Conservation (phyloP, 2,329 filamentous ascomycete species). For the Exophiala calicioides region DNA sequence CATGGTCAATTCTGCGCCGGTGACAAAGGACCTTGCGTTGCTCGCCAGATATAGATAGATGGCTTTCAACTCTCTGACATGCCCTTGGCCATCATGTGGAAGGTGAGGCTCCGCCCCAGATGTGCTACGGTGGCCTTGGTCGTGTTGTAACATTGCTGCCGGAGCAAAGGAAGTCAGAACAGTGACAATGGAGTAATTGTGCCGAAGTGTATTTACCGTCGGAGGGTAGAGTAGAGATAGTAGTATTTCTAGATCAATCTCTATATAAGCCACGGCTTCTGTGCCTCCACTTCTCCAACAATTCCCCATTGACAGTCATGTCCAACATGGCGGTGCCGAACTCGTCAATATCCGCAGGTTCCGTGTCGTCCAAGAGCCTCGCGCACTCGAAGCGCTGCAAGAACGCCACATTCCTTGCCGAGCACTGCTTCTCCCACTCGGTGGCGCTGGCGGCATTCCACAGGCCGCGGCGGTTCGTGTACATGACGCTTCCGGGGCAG, state of each 20-base stretch:
- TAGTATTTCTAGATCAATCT: too few species aligned
- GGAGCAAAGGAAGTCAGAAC: too few species aligned
- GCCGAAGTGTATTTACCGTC: too few species aligned
- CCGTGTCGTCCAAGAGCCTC: not conserved
- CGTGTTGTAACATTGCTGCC: too few species aligned
- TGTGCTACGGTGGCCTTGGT: constrained; percentile 60
- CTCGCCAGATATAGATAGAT: constrained; percentile 51
- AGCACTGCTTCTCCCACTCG: constrained; percentile 15
- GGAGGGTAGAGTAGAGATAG: too few species aligned
- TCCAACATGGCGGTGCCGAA: not conserved
- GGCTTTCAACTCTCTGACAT: constrained; percentile 50
- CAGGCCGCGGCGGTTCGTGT: constrained; percentile 26
- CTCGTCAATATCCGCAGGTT: constrained; percentile 5
- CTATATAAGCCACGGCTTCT: too few species aligned
- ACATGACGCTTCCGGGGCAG: constrained; percentile 31
- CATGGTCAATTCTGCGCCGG: constrained; percentile 48
- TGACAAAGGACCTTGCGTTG: constrained; percentile 48
- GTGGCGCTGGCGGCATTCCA: constrained; percentile 28
- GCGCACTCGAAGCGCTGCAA: not conserved
- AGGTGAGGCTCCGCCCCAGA: constrained; percentile 56
- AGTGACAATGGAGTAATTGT: too few species aligned
- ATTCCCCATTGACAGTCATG: too few species aligned
- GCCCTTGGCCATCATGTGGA: constrained; percentile 51
- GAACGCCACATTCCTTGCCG: not conserved
- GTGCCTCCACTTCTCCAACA: not conserved